Percentiles rank a stretch among this genome's conserved stretches.
phyloP scores from a whole-genome alignment of 2,329 filamentous ascomycete species.

The Aotearoamyces nothofagi region DNA sequence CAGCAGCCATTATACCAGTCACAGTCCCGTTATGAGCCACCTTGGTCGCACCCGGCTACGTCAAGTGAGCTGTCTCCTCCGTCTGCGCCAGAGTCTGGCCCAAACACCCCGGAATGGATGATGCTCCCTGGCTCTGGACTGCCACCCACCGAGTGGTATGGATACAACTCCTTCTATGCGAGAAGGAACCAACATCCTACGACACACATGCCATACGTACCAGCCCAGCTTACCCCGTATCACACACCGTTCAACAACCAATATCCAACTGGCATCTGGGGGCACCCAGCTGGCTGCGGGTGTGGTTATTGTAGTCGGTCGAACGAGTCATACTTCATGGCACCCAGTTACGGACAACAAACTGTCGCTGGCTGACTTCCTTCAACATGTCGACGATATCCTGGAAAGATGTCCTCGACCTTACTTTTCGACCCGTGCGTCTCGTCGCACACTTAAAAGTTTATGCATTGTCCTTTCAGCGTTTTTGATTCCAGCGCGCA shows the following conservation, averaged over 20 bases:
- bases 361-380: constrained; percentile 24
- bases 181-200: constrained; percentile 17
- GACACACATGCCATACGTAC: constrained; percentile 20
- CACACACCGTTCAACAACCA: constrained; percentile 30
- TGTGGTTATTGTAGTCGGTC: constrained; percentile 31
- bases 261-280: constrained; percentile 27
- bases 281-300: constrained; percentile 28
- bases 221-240: constrained; percentile 28
- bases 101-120: constrained; percentile 36
- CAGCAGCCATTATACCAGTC: constrained; percentile 15
- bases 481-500: constrained; percentile 14
- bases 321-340: constrained; percentile 31
- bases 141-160: constrained; percentile 34
- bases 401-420: neutral
- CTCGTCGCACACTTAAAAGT: constrained; percentile 13
- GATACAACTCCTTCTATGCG: constrained; percentile 31
- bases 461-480: constrained; percentile 13
- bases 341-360: constrained; percentile 27
- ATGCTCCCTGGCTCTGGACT: constrained; percentile 29
- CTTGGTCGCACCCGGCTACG: constrained; percentile 18
- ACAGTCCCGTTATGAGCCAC: constrained; percentile 13
- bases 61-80: constrained; percentile 30
- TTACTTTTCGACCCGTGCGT: neutral
- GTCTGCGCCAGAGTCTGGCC: constrained; percentile 36
- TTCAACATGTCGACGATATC: neutral